Conservation (phyloP, 306 rosid genomes). For the Lablab purpureus region DNA sequence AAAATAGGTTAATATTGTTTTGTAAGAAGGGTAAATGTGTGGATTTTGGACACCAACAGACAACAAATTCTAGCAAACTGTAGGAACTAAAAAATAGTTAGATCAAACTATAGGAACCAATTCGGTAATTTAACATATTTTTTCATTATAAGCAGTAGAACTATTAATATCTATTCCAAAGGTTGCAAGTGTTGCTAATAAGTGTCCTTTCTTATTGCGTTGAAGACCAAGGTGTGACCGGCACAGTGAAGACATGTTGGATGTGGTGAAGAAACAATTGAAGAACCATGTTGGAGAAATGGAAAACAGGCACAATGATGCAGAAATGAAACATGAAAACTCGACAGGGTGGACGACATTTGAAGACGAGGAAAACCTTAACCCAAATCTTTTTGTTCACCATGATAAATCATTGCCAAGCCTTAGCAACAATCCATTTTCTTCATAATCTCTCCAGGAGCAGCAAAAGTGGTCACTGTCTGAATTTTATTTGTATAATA, state of each 20-base stretch:
- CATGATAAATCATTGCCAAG: conserved; percentile 36
- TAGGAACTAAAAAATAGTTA: too few species aligned
- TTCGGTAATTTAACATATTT: too few species aligned
- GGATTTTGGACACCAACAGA: too few species aligned
- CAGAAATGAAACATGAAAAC: conserved; percentile 40
- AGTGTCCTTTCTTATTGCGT: neutral
- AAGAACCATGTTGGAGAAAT: neutral
- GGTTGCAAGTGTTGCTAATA: neutral
- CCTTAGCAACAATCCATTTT: conserved; percentile 52
- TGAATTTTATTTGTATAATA: conserved; percentile 6
- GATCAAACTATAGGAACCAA: too few species aligned
- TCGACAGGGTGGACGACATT: conserved; percentile 69
- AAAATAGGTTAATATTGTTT: neutral
- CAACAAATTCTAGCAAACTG: too few species aligned
- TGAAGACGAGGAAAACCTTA: conserved; percentile 75
- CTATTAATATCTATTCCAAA: neutral
- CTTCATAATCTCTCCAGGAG: neutral
- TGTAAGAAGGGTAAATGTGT: too few species aligned
- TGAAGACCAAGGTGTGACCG: conserved; percentile 70
- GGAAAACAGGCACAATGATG: neutral
- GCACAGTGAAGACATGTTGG: conserved; percentile 28
- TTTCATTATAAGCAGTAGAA: neutral
- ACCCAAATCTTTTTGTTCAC: conserved; percentile 66
- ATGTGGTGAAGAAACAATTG: neutral
- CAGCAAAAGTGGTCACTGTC: neutral